Percentiles rank a stretch among this genome's conserved stretches.
Conservation (phyloP, 2,329 filamentous ascomycete species). For the Sporothrix humicola region DNA sequence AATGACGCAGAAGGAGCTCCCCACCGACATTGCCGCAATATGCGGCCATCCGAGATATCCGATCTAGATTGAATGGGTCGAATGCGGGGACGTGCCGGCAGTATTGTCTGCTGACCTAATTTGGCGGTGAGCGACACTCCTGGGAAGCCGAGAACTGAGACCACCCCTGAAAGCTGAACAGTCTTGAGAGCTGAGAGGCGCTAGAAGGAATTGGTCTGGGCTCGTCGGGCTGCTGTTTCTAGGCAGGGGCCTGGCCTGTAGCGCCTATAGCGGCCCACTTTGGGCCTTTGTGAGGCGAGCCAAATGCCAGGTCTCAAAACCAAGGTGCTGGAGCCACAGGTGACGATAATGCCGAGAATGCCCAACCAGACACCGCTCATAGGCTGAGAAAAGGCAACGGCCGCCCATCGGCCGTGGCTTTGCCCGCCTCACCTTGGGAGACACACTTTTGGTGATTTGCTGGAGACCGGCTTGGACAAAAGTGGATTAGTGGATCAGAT, state of each 20-base stretch:
- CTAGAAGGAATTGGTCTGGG: background rate
- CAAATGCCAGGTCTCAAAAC: too few relatives aligned
- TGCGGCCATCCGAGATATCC: background rate
- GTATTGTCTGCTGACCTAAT: too few relatives aligned
- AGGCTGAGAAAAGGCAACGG: background rate
- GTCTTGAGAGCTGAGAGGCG: background rate
- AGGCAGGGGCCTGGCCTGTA: background rate
- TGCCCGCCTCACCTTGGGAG: slow-evolving; percentile 13
- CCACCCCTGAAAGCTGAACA: background rate
- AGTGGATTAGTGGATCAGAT: background rate
- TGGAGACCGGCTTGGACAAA: background rate
- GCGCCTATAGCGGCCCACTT: background rate
- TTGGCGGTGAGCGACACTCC: too few relatives aligned
- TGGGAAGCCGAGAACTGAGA: too few relatives aligned
- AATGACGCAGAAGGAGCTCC: background rate
- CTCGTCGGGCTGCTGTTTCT: background rate
- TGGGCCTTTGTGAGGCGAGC: too few relatives aligned
- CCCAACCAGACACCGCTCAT: background rate
- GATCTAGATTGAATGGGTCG: background rate
- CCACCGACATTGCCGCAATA: background rate
- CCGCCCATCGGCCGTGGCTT: background rate
- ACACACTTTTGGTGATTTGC: too few relatives aligned
- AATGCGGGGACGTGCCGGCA: background rate
- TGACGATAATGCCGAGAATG: background rate
- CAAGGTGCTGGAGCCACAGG: too few relatives aligned